Evolutionary conservation across 257 asterid species (phyloP), one percentile per base, ranked within the genome.

Genomic region (Gynochthodes officinalis): DNA sequence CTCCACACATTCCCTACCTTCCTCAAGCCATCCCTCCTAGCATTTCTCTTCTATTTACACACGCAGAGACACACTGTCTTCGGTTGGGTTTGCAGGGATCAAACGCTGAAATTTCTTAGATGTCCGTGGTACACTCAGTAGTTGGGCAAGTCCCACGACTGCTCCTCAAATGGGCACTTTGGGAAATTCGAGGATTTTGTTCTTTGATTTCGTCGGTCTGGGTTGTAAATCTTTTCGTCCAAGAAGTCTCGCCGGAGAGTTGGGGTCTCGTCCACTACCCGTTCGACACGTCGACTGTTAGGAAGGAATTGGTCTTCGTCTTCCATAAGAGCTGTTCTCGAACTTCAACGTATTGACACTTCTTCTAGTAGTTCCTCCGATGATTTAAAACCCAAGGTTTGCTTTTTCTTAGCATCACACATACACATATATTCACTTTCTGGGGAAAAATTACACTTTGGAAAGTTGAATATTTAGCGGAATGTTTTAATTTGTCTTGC

Each of bases 81-180:
- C n/a, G n/a, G n/a, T n/a, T n/a, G n/a, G n/a, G n/a, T n/a, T n/a
- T n/a, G 49, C 25, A 13, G 37, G 57, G 14, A 35, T 60, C 21
- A 25, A n/a, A 25, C 16, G 58, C 28, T 33, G 61, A 55, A 6
- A 46, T 33, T 7, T 44, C 3, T 8, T 16, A 25, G 54, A 84
- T 84, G 87, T 75, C 83, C 16, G 76, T 76, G 37, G 77, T 73
- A 37, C 75, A 72, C 55, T 64, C 81, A 12, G 85, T 76, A 25
- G 71, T 82, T 23, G 79, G 79, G 6, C 77, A 70, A 69, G 81
- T 78, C 71, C 82, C 84, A 64, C 87, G 79, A 70, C 81, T 84
- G 28, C 60, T 80, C 7, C 63, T 62, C 81, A 10, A 77, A 75
- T 59, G 87, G 85, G 27, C 79, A 64, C 57, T 33, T 37, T 73